phyloP scores from a whole-genome alignment of 768 basidiomycete species.

The Suillus luteus region DNA sequence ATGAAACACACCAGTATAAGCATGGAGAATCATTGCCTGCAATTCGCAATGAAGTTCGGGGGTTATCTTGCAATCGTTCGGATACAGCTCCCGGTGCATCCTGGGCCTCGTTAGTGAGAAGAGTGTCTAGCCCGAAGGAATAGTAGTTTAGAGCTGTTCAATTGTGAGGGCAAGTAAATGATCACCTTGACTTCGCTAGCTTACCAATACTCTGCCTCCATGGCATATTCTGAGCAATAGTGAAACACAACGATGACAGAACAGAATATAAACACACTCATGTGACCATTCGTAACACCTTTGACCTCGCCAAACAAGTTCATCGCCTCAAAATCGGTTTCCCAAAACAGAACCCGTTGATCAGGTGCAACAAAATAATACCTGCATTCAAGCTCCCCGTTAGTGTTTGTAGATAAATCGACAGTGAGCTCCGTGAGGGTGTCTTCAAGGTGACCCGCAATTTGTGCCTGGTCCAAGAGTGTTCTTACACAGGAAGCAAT shows the following conservation, averaged over 20 bases:
- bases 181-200: not conserved
- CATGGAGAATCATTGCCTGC: slow-evolving; percentile 5
- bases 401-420: not conserved
- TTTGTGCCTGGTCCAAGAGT: slow-evolving; percentile 1
- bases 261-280: not conserved
- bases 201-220: slow-evolving; percentile 6
- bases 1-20: not conserved
- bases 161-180: not conserved
- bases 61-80: slow-evolving; percentile 7
- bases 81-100: slow-evolving; percentile 7
- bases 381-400: not conserved
- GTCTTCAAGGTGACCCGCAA: not conserved
- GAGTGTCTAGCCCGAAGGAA: not conserved
- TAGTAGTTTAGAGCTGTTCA: not conserved
- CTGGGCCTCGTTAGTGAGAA: not conserved
- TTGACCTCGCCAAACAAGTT: not conserved
- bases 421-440: slow-evolving; percentile 6
- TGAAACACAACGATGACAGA: not conserved
- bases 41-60: slow-evolving; percentile 5
- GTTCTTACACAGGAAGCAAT: slow-evolving; percentile 4
- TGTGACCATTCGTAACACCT: slow-evolving; percentile 1
- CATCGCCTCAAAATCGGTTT: not conserved
- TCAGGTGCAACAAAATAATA: slow-evolving; percentile 8
- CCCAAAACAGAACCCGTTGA: not conserved
- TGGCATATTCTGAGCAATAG: slow-evolving; percentile 3